Evolutionary conservation across 78 protist genomes (phyloP), one percentile per base, ranked within the genome.

Genomic region (Chrysochromulina tobinii): DNA sequence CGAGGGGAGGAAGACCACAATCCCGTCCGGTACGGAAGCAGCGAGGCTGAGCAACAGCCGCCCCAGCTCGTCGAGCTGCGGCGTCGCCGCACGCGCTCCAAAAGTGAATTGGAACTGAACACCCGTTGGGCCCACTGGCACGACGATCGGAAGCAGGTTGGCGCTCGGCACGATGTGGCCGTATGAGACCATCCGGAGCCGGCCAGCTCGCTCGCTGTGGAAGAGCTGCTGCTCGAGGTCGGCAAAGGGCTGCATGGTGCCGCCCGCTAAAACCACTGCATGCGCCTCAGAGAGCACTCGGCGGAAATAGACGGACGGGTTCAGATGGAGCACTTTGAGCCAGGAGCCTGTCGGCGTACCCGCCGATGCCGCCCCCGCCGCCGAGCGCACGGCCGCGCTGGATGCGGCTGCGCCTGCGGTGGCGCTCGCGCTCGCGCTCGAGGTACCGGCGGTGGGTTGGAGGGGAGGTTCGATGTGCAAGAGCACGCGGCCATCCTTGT

Each of bases 1-100:
- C 0, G 97, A 96, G 38, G 97, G 93, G 53, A 93, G 84, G 91
- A 96, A 96, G 54, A 81, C 58, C 8, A 96, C 96, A 17, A 96
- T n/a, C 18, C 98, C 98, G 58, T 64, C 93, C 14, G 97, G 97
- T 2, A 94, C 95, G 21, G 53, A 48, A 7, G 25, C 12, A 77
- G 77, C 23, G 25, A 94, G 50, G n/a, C 83, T 27, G 15, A 75
- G 59, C 18, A 38, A 58, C 61, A 38, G 54, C 61, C 11, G 58
- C 38, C 58, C 84, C 25, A 75, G 84, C 23, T 11, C 84, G 18
- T 11, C 84, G 58, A 38, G 8, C 38, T 8, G 54, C 84, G 84
- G 48, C 27, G 84, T 20, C 5, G 54, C 54, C 25, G 58, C n/a
- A 17, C 84, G 54, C 27, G n/a, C 1, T 23, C 12, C 54, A 84